Evolutionary conservation across 2,329 filamentous ascomycete species (phyloP), one percentile per base, ranked within the genome.

Genomic region (Aphanoascus verrucosus): DNA sequence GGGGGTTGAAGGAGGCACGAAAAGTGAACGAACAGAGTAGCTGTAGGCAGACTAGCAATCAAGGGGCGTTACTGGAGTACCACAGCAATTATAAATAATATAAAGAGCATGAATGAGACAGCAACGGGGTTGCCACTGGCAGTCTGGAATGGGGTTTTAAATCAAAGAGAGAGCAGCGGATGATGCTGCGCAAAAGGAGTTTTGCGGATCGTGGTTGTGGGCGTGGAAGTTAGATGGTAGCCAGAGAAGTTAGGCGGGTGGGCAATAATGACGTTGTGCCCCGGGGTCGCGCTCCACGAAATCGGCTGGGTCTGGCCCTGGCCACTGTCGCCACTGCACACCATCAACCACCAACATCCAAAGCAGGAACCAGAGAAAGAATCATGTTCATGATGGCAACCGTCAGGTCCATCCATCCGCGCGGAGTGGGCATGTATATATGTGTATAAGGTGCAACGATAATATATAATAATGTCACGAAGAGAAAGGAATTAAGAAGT

Each of bases 281-380:
- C 40, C 34, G 19, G 15, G 23, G 47, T 42, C 28, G 37, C 20
- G 37, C 23, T 40, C 15, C 23, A 7, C 23, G 23, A 28, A n/a
- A 51, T 43, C n/a, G 48, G 23, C 49, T 44, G 49, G 48, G 49
- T 32, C 49, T 51, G 17, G 49, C 49, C 41, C 49, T 51, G 17
- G 49, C 49, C 49, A 51, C 49, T 35, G 19, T 43, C 49, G 41
- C 49, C 49, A 51, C 49, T 40, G 31, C 23, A 43, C 48, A 42
- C 40, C 38, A 51, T 12, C 49, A 42, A 43, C 23, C 37, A 5
- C 19, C n/a, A 28, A 15, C 12, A 32, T 20, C 8, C 7, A 37
- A 48, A 23, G 34, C 28, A 43, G 49, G 40, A 44, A 51, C 48
- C 23, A 15, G n/a, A 41, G 7, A n/a, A 12, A 19, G 14, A 41